Evolutionary conservation across 306 rosid species (phyloP), one percentile per base, ranked within the genome.

Genomic region (Cicer yamashitae): DNA sequence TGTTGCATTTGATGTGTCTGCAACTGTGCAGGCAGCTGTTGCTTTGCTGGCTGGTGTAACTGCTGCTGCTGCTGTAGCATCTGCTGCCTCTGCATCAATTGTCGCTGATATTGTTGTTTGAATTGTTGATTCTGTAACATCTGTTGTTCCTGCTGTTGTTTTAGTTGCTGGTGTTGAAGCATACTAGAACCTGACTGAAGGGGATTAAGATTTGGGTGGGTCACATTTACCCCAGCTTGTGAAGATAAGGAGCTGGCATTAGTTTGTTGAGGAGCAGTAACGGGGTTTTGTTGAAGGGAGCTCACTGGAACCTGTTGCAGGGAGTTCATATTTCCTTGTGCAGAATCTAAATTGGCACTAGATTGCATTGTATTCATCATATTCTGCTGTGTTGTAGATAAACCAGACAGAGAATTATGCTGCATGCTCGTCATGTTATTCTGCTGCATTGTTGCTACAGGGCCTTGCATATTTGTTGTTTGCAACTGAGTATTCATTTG

Each of bases 401-500:
- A 82, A 48, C 87, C 91, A 39, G 98, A 81, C 67, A 86, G 67
- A 63, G 98, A 87, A 74, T 65, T 91, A 75, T 87, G 97, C 84
- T 94, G 97, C 87, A 91, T 54, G 70, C 77, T 81, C 3, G 84
- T 30, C 84, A 87, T 73, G 70, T 61, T 86, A 75, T 86, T 89
- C 82, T 88, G 96, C 77, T 84, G 89, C 89, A 82, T 73, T 52
- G 91, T 62, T 60, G 87, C 76, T 60, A 81, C 82, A 71, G 96
- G 75, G 48, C 86, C 78, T 87, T 88, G 98, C 51, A 81, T 72
- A 63, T 86, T 93, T 77, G 90, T 67, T 53, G 96, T 52, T 77
- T 87, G 96, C 85, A 91, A 57, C 81, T 91, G 97, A 39, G 96
- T 71, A 82, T 85, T 94, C 84, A 91, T 87, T 82, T 91, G 96